phyloP scores from a whole-genome alignment of 352 stramenopile genomes.

The Phytopythium aichiense region DNA sequence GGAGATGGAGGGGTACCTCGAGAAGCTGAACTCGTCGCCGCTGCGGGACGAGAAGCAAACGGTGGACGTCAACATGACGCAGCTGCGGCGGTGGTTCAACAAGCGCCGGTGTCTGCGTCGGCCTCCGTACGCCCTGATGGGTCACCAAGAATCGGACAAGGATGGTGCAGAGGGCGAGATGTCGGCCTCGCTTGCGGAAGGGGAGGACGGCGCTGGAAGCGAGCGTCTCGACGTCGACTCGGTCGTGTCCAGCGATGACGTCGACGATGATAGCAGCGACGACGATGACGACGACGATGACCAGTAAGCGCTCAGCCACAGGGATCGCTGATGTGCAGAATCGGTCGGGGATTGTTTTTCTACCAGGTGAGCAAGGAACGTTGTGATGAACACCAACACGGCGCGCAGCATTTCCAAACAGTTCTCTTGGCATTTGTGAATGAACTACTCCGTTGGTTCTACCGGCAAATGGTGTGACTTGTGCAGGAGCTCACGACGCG shows the following conservation, averaged over 20 bases:
- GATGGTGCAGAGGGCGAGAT: constrained; percentile 24
- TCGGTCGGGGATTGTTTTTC: neutral
- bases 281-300: constrained; percentile 32
- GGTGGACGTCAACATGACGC: constrained; percentile 84
- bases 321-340: neutral
- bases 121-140: constrained; percentile 82
- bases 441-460: neutral
- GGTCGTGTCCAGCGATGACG: constrained; percentile 11
- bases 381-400: neutral
- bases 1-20: constrained; percentile 78
- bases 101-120: constrained; percentile 79
- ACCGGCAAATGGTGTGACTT: neutral
- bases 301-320: neutral
- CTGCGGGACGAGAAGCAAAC: constrained; percentile 74
- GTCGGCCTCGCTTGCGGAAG: constrained; percentile 23
- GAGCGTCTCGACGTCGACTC: constrained; percentile 13
- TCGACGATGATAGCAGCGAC: constrained; percentile 25
- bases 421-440: neutral
- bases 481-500: neutral
- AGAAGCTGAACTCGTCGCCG: constrained; percentile 58
- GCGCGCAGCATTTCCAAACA: constrained; percentile 1
- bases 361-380: neutral
- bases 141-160: constrained; percentile 57
- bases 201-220: constrained; percentile 42
- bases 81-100: constrained; percentile 83